phyloP scores from a whole-genome alignment of 257 asterid genomes.

The Ilex asprella region DNA sequence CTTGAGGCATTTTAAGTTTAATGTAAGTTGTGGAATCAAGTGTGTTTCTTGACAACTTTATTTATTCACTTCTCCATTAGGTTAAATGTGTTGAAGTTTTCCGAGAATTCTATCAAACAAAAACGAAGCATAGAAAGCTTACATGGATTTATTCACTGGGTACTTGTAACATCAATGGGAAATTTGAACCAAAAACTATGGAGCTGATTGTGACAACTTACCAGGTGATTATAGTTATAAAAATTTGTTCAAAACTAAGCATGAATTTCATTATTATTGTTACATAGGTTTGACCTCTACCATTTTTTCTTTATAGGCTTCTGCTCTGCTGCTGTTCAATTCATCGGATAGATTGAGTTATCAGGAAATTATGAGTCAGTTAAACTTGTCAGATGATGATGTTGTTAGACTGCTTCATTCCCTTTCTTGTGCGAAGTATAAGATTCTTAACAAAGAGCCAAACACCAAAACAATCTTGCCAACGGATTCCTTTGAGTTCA shows the following conservation, averaged over 20 bases:
- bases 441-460: conserved; percentile 88
- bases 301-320: conserved; percentile 50
- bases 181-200: conserved; percentile 77
- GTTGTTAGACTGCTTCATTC: conserved; percentile 93
- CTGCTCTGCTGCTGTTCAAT: conserved; percentile 78
- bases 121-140: conserved; percentile 94
- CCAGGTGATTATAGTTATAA: conserved; percentile 49
- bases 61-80: conserved; percentile 27
- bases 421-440: conserved; percentile 95
- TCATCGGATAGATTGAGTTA: conserved; percentile 82
- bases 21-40: no score
- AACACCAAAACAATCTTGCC: conserved; percentile 73
- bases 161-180: conserved; percentile 87
- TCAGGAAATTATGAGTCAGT: conserved; percentile 81
- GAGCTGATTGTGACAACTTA: conserved; percentile 90
- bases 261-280: conserved; percentile 2
- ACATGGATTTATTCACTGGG: conserved; percentile 97
- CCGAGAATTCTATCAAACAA: conserved; percentile 92
- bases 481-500: conserved; percentile 80
- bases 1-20: no score
- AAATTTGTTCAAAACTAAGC: conserved; percentile 5
- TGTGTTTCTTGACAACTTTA: neutral
- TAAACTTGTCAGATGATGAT: conserved; percentile 89
- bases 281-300: conserved; percentile 6
- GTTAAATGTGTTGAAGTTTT: conserved; percentile 93